Base-by-base conservation (phyloP, 1,284 basidiomycete species). In the Fomitopsis betulina region DNA sequence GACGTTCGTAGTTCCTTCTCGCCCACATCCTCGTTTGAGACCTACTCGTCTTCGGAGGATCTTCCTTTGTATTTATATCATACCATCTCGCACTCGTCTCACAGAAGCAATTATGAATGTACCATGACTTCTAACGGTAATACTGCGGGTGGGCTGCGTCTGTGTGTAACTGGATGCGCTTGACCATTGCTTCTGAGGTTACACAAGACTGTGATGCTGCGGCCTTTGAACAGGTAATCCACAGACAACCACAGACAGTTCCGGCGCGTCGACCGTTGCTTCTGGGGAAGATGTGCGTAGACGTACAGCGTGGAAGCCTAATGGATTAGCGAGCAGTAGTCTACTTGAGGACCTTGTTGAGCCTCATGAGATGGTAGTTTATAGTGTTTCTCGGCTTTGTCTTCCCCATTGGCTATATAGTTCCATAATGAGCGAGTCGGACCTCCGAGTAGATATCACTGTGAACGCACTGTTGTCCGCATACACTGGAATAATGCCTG, bases 341-440 rank as follows among this genome's bases (percentile, higher is more conserved):
- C 60, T 70, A 89, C 78, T 88, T 86, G 67, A 86, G 80, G 61
- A 78, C 82, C 70, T 89, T 91, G 62, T 83, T 81, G 59, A 93
- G 77, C 66, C 89, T 82, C 65, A 88, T 86, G 63, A 94, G 83
- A 70, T 93, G 91, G 70, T 91, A 93, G 72, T 94, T 93, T 76
- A 94, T 92, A 35, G 87, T 85, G 37, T 90, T 82, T 68, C 80
- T 80, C 57, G 85, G 88, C 53, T 72, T 72, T 69, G 85, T 89
- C 61, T 82, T 83, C 52, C 79, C 76, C 66, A 83, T 77, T 33
- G 87, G 86, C 89, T 89, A 65, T 13, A 61, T 58, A 52, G 39
- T 32, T 5, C 42, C 57, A 10, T 55, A 54, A 10, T 60, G 9
- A 56, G n/a, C 6, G 33, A n/a, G 13, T 39, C 35, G 51, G 55